Conservation (phyloP, 352 stramenopile genomes). For the Pythium chondricola region DNA sequence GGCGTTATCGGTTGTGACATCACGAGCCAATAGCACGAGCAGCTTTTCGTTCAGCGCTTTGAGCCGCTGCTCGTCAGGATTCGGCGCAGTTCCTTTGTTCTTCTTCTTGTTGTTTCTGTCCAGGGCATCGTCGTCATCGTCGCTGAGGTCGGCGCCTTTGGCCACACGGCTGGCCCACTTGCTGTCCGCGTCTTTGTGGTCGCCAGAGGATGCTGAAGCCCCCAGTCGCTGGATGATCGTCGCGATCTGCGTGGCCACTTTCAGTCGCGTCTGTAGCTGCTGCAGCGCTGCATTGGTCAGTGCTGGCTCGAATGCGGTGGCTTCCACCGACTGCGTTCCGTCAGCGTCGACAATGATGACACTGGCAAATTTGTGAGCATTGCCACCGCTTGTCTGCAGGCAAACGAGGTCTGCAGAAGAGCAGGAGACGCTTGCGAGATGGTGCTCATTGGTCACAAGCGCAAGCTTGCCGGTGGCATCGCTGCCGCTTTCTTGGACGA, state of each 20-base stretch:
- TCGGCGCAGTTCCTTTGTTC: conserved; percentile 30
- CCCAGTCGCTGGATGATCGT: conserved; percentile 38
- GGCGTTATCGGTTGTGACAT: conserved; percentile 1
- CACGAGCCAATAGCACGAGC: conserved; percentile 39
- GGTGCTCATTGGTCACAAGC: conserved; percentile 59
- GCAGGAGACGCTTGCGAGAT: conserved; percentile 26
- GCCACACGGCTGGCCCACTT: conserved; percentile 61
- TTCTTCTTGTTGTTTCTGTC: conserved; percentile 28
- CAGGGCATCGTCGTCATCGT: conserved; percentile 32
- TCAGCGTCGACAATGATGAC: conserved; percentile 15
- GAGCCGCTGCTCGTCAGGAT: conserved; percentile 63
- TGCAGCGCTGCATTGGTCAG: conserved; percentile 25
- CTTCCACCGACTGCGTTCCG: conserved; percentile 7
- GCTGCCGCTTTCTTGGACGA: conserved; percentile 10
- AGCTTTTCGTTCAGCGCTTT: conserved; percentile 68
- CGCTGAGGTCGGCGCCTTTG: conserved; percentile 41
- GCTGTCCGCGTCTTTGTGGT: conserved; percentile 25
- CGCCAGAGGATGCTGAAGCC: conserved; percentile 9
- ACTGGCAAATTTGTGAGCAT: conserved; percentile 38
- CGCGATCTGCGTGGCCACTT: conserved; percentile 51
- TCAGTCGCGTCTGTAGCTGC: conserved; percentile 44
- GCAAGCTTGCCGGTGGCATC: conserved; percentile 24
- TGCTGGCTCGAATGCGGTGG: conserved; percentile 18
- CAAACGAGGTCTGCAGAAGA: conserved; percentile 24
- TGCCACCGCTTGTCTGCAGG: neutral